Evolutionary conservation across 179 eudicot genomes (phyloP).

Genomic region (Silene coronaria): DNA sequence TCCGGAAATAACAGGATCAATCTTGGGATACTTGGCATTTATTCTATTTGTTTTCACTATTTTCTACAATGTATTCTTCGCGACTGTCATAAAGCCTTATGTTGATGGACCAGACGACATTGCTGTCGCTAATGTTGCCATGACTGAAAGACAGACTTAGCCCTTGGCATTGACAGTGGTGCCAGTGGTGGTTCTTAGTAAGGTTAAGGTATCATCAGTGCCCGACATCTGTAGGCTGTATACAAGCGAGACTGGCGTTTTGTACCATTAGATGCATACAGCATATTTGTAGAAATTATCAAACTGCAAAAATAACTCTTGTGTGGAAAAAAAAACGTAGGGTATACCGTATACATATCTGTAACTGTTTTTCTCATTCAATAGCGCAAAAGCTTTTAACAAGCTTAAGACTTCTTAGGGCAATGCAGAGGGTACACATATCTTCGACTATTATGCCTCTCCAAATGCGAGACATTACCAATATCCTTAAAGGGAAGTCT

Average conservation of each 20-base stretch:
- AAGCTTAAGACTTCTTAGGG: conserved; percentile 17
- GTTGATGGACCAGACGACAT: conserved; percentile 43
- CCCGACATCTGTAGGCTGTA: background rate
- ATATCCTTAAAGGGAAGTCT: conserved; percentile 60
- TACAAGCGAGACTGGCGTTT: no score
- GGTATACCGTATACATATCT: background rate
- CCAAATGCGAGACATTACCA: conserved; percentile 51
- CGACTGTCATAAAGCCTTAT: conserved; percentile 53
- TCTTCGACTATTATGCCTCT: conserved; percentile 45
- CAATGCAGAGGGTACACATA: conserved; percentile 40
- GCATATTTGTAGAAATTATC: no score
- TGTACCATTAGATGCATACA: no score
- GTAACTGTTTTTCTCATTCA: background rate
- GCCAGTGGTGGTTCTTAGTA: no score
- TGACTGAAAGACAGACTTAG: background rate
- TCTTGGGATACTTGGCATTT: conserved; percentile 34
- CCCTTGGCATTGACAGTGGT: background rate
- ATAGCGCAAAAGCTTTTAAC: background rate
- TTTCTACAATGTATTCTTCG: conserved; percentile 51
- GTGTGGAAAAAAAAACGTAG: background rate
- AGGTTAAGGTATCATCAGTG: no score
- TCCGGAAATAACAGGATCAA: conserved; percentile 37
- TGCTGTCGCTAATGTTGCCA: conserved; percentile 16
- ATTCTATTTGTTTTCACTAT: conserved; percentile 40
- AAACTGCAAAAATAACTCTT: no score